phyloP scores from a whole-genome alignment of 2,329 filamentous ascomycete species.

The Aspergillus intermedius region DNA sequence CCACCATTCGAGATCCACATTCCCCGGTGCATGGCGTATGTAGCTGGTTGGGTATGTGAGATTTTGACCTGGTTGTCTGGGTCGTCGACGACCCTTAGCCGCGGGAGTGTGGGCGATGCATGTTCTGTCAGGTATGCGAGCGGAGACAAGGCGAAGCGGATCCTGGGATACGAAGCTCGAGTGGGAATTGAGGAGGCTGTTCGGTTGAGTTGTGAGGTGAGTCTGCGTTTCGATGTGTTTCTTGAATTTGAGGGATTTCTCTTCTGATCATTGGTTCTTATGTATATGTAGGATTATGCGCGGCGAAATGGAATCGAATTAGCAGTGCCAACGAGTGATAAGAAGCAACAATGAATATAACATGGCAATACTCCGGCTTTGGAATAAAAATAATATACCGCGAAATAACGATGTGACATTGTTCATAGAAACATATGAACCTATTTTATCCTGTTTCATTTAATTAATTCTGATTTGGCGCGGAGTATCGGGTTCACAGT shows the following conservation, averaged over 20 bases:
- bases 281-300: slow-evolving; percentile 24
- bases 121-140: slow-evolving; percentile 48
- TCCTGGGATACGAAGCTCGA: slow-evolving; percentile 49
- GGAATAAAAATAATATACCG: not conserved
- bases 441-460: not conserved
- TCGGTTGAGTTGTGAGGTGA: slow-evolving; percentile 43
- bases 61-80: slow-evolving; percentile 43
- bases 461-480: not conserved
- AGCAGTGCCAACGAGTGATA: slow-evolving; percentile 5
- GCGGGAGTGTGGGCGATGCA: slow-evolving; percentile 51
- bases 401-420: not conserved
- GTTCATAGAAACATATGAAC: not conserved
- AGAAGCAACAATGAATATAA: slow-evolving; percentile 3
- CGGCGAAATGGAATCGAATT: slow-evolving; percentile 22
- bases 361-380: slow-evolving; percentile 1
- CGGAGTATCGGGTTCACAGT: too few species aligned
- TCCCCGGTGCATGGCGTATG: slow-evolving; percentile 44
- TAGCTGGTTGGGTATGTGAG: slow-evolving; percentile 44
- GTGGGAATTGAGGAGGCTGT: slow-evolving; percentile 49
- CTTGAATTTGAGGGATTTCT: not conserved
- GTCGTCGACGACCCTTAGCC: slow-evolving; percentile 41
- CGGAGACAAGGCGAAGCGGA: slow-evolving; percentile 44
- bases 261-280: slow-evolving; percentile 2
- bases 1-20: slow-evolving; percentile 45
- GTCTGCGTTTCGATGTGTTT: slow-evolving; percentile 3